Evolutionary conservation across 2,329 filamentous ascomycete genomes (phyloP), one percentile per base, ranked within the genome.

Genomic region (Thielaviopsis euricoi): DNA sequence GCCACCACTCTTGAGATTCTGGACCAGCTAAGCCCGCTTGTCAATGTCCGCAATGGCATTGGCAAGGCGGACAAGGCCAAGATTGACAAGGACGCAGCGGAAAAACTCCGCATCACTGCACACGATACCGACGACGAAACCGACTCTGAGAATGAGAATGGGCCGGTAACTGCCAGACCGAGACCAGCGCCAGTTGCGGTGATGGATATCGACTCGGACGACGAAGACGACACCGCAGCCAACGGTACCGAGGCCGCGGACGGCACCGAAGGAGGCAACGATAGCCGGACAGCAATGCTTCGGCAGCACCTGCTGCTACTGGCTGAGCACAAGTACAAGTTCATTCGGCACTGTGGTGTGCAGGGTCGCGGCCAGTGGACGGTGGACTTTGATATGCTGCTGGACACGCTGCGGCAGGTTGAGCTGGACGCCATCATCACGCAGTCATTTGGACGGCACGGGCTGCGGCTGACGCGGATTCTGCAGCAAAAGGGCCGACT

Each of bases 401-500:
- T 88, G 55, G 76, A 81, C 50, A 77, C 78, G 55, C 73, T 97
- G 37, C 83, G 86, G 51, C 84, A 90, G 65, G 73, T 79, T 6
- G 89, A 96, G 67, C 74, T 97, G 29, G 89, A 96, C 68, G 82
- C 83, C 15, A 84, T 89, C 49, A 85, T 97, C 58, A 80, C 86
- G 62, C 81, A 88, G 56, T 81, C 82, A 1, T 89, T 88, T 64
- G 89, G 89, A 7, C 79, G 80, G 7, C 76, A 86, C 52, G 89
- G 89, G 0, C 78, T 91, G 19, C 86, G 91, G 9, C 75, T 98
- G n/a, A 79, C 89, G 21, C 85, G 89, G 21, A 89, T 97, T 58
- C 77, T 98, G 21, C 80, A 86, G 46, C 83, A 86, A 60, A 89
- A 90, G 66, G 93, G 93, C 56, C 95, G 93, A 67, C 76, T 97